Evolutionary conservation across 2,329 filamentous ascomycete species (phyloP), one percentile per base, ranked within the genome.

Genomic region (Ceratocystis cubensis): DNA sequence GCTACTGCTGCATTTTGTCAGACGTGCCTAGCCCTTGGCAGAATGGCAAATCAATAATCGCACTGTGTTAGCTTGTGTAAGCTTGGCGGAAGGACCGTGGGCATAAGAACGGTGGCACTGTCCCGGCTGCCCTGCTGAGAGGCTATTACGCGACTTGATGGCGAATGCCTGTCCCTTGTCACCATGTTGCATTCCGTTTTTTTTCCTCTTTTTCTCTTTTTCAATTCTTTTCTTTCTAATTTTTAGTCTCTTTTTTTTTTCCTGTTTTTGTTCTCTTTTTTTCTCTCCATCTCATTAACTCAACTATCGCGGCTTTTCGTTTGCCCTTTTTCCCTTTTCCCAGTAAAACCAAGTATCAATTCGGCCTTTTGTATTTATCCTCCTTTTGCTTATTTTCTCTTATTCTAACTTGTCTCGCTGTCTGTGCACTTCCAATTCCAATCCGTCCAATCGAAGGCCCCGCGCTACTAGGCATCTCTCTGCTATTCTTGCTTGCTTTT

Each of bases 401-500:
- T 13, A 5, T 15, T 41, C 37, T 41, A 41, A 41, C 10, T 41
- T 15, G 37, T 41, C 37, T 41, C 37, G 0, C 13, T 25, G 25
- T 53, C 48, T 53, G 48, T 61, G 57, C 28, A 61, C 56, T 25
- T 53, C n/a, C 53, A 33, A 17, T 37, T 33, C 56, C 15, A 59
- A 59, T 59, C 30, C 56, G 56, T 37, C 56, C 56, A 59, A 59
- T 59, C 15, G 56, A 59, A 59, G 28, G 56, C 56, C 56, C 56
- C 56, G 56, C 28, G 56, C 56, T 33, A n/a, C 17, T 44, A 15
- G 17, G 28, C 10, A 62, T 62, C 25, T 41, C 28, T 41, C 25
- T 30, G 5, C 7, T 33, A n/a, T 33, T 61, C 25, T 41, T 8
- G 20, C 33, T 61, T 8, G 25, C 22, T 59, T 30, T 37, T 13